These are phyloP conservation scores for Metschnikowia matae DNA, from an alignment of 805 yeast genomes.

Conservation along the genomic window DNA sequence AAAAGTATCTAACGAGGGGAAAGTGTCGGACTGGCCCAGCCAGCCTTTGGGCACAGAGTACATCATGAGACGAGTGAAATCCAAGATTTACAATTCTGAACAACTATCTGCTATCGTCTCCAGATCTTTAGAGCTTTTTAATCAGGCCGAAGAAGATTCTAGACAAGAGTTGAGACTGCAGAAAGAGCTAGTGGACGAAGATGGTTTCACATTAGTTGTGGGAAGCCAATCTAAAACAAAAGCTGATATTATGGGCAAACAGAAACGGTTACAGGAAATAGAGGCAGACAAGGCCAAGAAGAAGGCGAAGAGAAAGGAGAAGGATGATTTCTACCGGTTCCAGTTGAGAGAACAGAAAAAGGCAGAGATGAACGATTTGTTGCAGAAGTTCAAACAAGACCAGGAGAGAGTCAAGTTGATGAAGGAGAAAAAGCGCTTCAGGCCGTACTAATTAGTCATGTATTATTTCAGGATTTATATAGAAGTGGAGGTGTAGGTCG, in stretches of 20 bases:
- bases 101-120: slow-evolving; percentile 55
- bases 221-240: slow-evolving; percentile 81
- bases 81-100: slow-evolving; percentile 44
- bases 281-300: slow-evolving; percentile 36
- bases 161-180: slow-evolving; percentile 51
- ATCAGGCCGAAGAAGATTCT: slow-evolving; percentile 61
- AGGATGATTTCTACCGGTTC: slow-evolving; percentile 90
- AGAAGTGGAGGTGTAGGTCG: background rate
- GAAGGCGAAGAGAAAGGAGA: slow-evolving; percentile 68
- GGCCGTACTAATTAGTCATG: slow-evolving; percentile 56
- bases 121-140: slow-evolving; percentile 61
- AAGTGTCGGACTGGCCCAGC: slow-evolving; percentile 37
- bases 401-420: slow-evolving; percentile 78
- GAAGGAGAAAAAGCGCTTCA: slow-evolving; percentile 78
- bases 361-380: slow-evolving; percentile 82
- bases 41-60: slow-evolving; percentile 36
- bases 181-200: slow-evolving; percentile 75
- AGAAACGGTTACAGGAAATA: slow-evolving; percentile 35
- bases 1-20: slow-evolving; percentile 34
- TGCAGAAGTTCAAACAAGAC: slow-evolving; percentile 82
- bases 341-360: slow-evolving; percentile 93
- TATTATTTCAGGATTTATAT: background rate
- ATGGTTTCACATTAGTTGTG: slow-evolving; percentile 89
- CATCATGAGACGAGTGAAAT: slow-evolving; percentile 36
- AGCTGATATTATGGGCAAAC: slow-evolving; percentile 62